Base-by-base conservation (phyloP, 495 filamentous ascomycete species). In the Penicillium manginii region DNA sequence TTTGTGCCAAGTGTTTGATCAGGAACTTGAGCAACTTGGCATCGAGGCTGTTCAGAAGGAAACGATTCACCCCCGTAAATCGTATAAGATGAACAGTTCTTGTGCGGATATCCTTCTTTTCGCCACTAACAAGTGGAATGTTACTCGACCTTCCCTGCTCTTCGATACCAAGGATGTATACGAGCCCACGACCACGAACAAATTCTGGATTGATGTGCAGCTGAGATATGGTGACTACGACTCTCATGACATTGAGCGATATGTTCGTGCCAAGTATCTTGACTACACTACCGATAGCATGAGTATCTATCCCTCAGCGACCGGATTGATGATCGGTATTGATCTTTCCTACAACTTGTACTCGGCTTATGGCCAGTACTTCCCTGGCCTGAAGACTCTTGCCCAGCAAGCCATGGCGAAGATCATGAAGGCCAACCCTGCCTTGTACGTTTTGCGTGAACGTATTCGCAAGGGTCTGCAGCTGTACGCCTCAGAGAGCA, bases 41-140 rank as follows among this genome's bases (percentile, higher is more conserved):
- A 97, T 99, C 59, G 94, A 99, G 74, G 94, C 94, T 4, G 96
- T 99, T 17, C 96, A 99, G 72, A 99, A 99, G 77, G 96, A 99
- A 78, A 98, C 94, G 0, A 99, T 99, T 63, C 96, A 99, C 82
- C 96, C 96, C 43, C 85, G 96, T 84, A 99, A 99, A 74, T 98
- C 94, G 0, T 99, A 99, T 83, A 99, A 99, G 84, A 99, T 99
- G 96, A 99, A 99, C 81, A 97, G 93, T 71, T 98, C 94, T 43
- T 99, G 96, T 74, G 96, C 96, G 15, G 96, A 99, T 76, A 97
- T 99, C 61, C 82, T 98, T 45, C 85, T 99, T 40, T 99, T 99
- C 68, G 96, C 96, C 17, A 96, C 91, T 52, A 94, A 97, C 78
- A 99, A 98, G 70, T 99, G 96, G 96, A 97, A 96, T 62, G 93